Evolutionary conservation across 352 stramenopile species (phyloP), one percentile per base, ranked within the genome.

Genomic region (Pythium plurisporium): DNA sequence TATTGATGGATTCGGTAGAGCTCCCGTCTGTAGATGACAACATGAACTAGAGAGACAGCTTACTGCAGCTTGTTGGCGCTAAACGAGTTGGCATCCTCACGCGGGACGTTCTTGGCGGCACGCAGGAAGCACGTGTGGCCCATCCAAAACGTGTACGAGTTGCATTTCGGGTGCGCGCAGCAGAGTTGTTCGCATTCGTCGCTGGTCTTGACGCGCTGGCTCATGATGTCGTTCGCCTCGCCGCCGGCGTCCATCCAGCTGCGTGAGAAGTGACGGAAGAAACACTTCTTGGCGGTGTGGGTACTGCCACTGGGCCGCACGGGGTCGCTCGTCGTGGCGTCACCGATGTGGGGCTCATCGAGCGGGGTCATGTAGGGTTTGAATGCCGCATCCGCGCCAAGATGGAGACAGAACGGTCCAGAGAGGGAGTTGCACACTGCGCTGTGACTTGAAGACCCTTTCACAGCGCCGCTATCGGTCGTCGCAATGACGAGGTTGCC

Each of bases 231-330:
- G 70, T 86, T 78, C 30, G 50, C 65, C 29, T 86, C 74, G 26
- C 76, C 76, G 11, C 74, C 72, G 8, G 62, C 75, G 66, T 90
- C 79, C 79, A 90, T 90, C 79, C 79, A 90, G 43, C 65, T 85
- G 27, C 66, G 55, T 22, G 68, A 30, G 33, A 83, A 87, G 54
- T 87, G 76, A 44, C 74, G 78, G 38, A 90, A 90, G 55, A 88
- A 87, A 48, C 79, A 90, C 37, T 60, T 64, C 40, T 84, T 86
- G n/a, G n/a, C n/a, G n/a, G n/a, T n/a, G n/a, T n/a, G n/a, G n/a
- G n/a, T n/a, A n/a, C n/a, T n/a, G n/a, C n/a, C 20, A 19, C 55
- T 14, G 9, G 43, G n/a, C 30, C 37, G 31, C 14, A 17, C 22
- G 26, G 20, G 43, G 4, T 36, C 44, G 26, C 17, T 22, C 19